Percentiles rank a stretch among this genome's conserved stretches.
Evolutionary conservation across 1,284 basidiomycete species (phyloP).

Genomic region (Xerocomus nothofagi): DNA sequence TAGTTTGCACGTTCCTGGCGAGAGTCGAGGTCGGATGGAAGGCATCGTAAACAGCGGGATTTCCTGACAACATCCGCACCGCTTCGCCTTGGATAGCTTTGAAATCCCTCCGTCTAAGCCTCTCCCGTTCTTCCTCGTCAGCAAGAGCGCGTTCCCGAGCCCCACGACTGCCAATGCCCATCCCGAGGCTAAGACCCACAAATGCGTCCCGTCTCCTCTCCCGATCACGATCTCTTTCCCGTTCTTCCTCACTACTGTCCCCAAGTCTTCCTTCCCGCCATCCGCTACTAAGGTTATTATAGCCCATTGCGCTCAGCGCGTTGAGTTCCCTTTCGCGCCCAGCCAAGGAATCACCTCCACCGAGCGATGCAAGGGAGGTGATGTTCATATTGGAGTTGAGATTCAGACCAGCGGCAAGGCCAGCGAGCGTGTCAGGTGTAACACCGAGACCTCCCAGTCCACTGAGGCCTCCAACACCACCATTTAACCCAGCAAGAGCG

Average conservation of each 20-base stretch:
- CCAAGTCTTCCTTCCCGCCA: conserved; percentile 38
- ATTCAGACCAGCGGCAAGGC: conserved; percentile 32
- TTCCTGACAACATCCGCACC: conserved; percentile 44
- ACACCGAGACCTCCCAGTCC: conserved; percentile 36
- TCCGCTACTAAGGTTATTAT: conserved; percentile 38
- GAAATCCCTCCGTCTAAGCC: conserved; percentile 53
- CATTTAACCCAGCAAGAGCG: conserved; percentile 30
- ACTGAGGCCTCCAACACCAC: conserved; percentile 26
- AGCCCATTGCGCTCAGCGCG: conserved; percentile 49
- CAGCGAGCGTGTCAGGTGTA: conserved; percentile 34
- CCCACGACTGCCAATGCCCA: conserved; percentile 44
- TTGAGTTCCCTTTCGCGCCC: conserved; percentile 52
- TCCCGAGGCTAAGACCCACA: conserved; percentile 40
- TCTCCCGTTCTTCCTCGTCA: conserved; percentile 63
- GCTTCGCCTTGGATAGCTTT: conserved; percentile 29
- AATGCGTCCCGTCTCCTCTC: conserved; percentile 43
- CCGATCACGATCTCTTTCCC: conserved; percentile 39
- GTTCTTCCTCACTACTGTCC: conserved; percentile 37
- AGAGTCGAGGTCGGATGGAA: conserved; percentile 64
- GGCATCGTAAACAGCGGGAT: conserved; percentile 63
- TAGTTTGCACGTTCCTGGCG: conserved; percentile 25
- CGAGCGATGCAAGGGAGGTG: conserved; percentile 25
- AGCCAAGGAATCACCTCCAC: conserved; percentile 32
- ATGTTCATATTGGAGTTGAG: conserved; percentile 31
- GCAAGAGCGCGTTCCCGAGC: conserved; percentile 57